Conservation (phyloP, 1,139 yeast genomes). For the Kurtzmaniella quercitrusa region DNA sequence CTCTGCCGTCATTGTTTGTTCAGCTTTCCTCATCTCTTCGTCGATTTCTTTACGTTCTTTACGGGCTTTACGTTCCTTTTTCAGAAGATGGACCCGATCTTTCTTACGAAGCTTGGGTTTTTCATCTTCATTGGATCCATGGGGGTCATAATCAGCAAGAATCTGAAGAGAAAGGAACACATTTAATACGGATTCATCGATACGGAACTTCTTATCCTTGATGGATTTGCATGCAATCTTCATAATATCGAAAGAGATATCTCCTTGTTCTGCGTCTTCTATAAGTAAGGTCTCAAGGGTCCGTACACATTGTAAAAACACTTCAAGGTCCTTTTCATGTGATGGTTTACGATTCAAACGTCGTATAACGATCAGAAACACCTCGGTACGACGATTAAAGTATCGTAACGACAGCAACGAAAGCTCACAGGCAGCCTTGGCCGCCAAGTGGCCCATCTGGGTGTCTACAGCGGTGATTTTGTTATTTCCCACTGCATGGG, state of each 20-base stretch:
- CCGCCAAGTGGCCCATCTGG: conserved; percentile 54
- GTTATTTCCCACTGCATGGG: conserved; percentile 38
- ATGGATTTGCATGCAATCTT: conserved; percentile 65
- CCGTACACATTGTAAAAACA: conserved; percentile 58
- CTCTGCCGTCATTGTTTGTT: conserved; percentile 79
- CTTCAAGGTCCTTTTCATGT: conserved; percentile 39
- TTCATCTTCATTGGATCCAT: conserved; percentile 36
- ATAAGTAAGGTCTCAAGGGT: conserved; percentile 61
- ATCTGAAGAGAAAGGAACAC: conserved; percentile 69
- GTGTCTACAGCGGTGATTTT: conserved; percentile 34
- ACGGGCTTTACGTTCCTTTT: conserved; percentile 80
- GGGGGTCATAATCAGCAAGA: conserved; percentile 77
- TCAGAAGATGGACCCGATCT: conserved; percentile 83
- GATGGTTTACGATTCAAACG: conserved; percentile 56
- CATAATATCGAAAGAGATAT: conserved; percentile 69
- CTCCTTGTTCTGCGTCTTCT: conserved; percentile 77
- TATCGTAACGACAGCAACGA: conserved; percentile 59
- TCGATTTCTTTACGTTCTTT: conserved; percentile 86
- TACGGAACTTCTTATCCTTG: conserved; percentile 69
- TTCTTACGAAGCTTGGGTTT: conserved; percentile 64
- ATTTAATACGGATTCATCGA: conserved; percentile 80
- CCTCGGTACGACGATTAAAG: conserved; percentile 76
- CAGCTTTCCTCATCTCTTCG: conserved; percentile 83
- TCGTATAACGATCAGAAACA: conserved; percentile 63
- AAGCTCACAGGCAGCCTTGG: conserved; percentile 79